Evolutionary conservation across 2,329 filamentous ascomycete species (phyloP), one percentile per base, ranked within the genome.

Genomic region (Pyrenophora teres): DNA sequence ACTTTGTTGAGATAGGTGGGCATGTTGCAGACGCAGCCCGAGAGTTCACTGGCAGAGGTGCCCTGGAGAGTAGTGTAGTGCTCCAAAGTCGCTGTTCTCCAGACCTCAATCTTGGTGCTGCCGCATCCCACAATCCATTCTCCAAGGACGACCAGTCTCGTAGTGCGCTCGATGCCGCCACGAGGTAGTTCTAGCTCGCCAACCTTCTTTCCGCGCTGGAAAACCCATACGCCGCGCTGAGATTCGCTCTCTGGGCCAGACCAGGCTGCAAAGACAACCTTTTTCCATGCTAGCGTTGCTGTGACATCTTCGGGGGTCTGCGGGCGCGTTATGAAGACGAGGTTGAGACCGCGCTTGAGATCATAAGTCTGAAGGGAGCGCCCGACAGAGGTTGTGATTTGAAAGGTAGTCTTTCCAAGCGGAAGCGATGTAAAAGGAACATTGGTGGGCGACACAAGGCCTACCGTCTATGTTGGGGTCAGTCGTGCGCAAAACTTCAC

Each of bases 1-100:
- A 99, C 84, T 75, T 99, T 99, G 80, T 99, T 99, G 54, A 99
- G 76, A 73, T 92, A 96, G 0, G 94, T 97, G 1, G 93, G 92
- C 87, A 97, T 91, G 65, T 85, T 95, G 70, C 86, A 88, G 62
- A 96, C 82, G 42, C 87, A 86, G 19, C 89, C 89, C 0, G 89
- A 91, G 50, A 97, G 85, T 60, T 87, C 78, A 61, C 86, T 87
- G 48, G 84, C 83, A 16, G 81, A 81, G 27, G 84, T 79, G 56
- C 77, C 77, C 21, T 78, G 76, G 40, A 97, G 80, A 0, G 90
- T 92, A 0, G 93, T 96, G 75, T 97, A 96, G 72, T 97, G 90
- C 72, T 97, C 92, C 27, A 89, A 81, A 1, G 86, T 92, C 10
- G 82, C 77, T 39, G 88, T 87, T 74, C 92, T 96, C 91, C 93